phyloP scores from a whole-genome alignment of 2,329 filamentous ascomycete genomes.

The Aspergillus floridensis region DNA sequence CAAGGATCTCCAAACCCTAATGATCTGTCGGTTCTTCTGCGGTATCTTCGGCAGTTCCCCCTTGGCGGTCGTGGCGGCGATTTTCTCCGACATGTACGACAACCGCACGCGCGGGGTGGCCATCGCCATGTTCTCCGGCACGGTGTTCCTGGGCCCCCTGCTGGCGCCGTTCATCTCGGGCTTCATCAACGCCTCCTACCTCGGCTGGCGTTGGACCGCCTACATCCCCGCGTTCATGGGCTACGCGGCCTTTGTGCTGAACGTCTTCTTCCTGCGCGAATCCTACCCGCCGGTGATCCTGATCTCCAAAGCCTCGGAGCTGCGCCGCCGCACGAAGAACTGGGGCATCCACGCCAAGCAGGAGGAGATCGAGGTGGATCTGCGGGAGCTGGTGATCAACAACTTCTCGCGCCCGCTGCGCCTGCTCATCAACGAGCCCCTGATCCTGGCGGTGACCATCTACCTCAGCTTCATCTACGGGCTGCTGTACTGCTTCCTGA shows the following conservation, averaged over 20 bases:
- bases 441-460: slow-evolving; percentile 42
- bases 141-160: slow-evolving; percentile 53
- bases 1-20: slow-evolving; percentile 36
- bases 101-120: slow-evolving; percentile 35
- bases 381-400: slow-evolving; percentile 45
- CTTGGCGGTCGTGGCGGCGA: slow-evolving; percentile 41
- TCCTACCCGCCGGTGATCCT: slow-evolving; percentile 55
- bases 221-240: slow-evolving; percentile 54
- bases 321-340: slow-evolving; percentile 54
- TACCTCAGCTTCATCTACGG: slow-evolving; percentile 42
- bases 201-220: slow-evolving; percentile 52
- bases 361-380: slow-evolving; percentile 51
- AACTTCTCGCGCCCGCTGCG: slow-evolving; percentile 47
- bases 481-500: slow-evolving; percentile 37
- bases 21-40: slow-evolving; percentile 45
- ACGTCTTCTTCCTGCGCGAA: slow-evolving; percentile 49
- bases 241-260: slow-evolving; percentile 40
- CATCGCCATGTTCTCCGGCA: slow-evolving; percentile 51
- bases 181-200: slow-evolving; percentile 45
- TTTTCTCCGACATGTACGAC: slow-evolving; percentile 49
- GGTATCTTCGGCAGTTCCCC: slow-evolving; percentile 45
- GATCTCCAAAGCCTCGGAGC: slow-evolving; percentile 51
- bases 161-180: slow-evolving; percentile 50
- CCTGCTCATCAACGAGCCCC: slow-evolving; percentile 42
- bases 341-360: slow-evolving; percentile 58